These are phyloP conservation scores for Pestalotiopsis sp. DNA, from an alignment of 2,329 filamentous ascomycete species.

Conservation along the genomic window DNA sequence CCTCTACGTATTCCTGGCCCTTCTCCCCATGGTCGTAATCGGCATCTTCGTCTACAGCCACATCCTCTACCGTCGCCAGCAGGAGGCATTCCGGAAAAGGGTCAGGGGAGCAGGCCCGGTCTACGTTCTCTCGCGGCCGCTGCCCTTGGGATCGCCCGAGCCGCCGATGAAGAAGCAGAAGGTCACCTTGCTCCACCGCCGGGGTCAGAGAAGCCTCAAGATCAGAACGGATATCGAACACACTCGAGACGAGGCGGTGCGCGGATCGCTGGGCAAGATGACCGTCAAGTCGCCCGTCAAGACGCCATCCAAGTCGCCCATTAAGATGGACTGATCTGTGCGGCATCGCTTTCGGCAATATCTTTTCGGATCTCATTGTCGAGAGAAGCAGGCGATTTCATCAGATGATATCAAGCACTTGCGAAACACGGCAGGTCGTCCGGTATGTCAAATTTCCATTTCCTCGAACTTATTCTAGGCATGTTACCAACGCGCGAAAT, in stretches of 20 bases:
- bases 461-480: too few relatives aligned
- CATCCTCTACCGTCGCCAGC: background rate
- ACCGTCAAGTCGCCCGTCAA: too few relatives aligned
- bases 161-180: background rate
- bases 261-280: background rate
- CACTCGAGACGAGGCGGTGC: background rate
- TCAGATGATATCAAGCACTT: too few relatives aligned
- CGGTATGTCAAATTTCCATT: too few relatives aligned
- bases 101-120: too few relatives aligned
- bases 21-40: background rate
- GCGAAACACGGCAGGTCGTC: too few relatives aligned
- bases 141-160: background rate
- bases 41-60: background rate
- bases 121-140: background rate
- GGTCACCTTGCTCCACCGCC: background rate
- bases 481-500: too few relatives aligned
- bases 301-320: too few relatives aligned
- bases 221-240: background rate
- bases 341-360: too few relatives aligned
- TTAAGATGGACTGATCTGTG: too few relatives aligned
- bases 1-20: background rate
- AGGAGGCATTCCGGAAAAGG: background rate
- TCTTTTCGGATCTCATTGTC: too few relatives aligned
- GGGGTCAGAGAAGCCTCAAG: background rate
- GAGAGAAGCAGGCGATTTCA: too few relatives aligned